Base-by-base conservation (phyloP, 192 early-diverging fungal genomes). In the Backusella macrospora region DNA sequence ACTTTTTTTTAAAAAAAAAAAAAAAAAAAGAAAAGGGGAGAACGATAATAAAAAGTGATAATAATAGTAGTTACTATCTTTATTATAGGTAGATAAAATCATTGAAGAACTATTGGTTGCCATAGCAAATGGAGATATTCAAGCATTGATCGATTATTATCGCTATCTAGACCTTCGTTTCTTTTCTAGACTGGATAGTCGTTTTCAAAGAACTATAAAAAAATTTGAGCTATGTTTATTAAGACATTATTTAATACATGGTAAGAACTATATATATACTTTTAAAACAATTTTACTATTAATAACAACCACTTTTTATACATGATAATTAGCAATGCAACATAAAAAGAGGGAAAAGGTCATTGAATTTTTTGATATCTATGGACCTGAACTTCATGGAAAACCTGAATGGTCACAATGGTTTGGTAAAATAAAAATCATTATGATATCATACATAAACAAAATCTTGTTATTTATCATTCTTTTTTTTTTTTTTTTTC, bases 21-120 rank as follows among this genome's bases (percentile, higher is more conserved):
- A n/a, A n/a, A n/a, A n/a, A n/a, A n/a, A n/a, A n/a, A n/a, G n/a
- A n/a, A n/a, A n/a, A 70, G 86, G 87, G 9, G 89, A 89, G 68
- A 86, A 89, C 72, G 87, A 79, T 76, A 52, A 37, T 68, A 43
- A 9, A 43, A 9, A 43, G n/a, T 59, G 21, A 59, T 59, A 29
- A 59, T 59, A 26, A 12, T 23, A 23, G 12, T 13, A 13, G 13
- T 12, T 18, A 8, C 3, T 18, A 3, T 10, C 18, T 14, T 18
- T 16, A 48, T n/a, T n/a, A n/a, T 68, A 90, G 89, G 83, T 84
- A 15, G 87, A 90, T 49, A 90, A 90, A 80, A 86, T 90, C 70
- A 81, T 89, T 47, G 87, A 90, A 63, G 87, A 90, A 62, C 70
- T 90, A 37, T 81, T 84, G 44, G 62, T 69, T 23, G 81, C 78